Conservation (phyloP, 2,329 filamentous ascomycete genomes). For the Xylaria sp. region DNA sequence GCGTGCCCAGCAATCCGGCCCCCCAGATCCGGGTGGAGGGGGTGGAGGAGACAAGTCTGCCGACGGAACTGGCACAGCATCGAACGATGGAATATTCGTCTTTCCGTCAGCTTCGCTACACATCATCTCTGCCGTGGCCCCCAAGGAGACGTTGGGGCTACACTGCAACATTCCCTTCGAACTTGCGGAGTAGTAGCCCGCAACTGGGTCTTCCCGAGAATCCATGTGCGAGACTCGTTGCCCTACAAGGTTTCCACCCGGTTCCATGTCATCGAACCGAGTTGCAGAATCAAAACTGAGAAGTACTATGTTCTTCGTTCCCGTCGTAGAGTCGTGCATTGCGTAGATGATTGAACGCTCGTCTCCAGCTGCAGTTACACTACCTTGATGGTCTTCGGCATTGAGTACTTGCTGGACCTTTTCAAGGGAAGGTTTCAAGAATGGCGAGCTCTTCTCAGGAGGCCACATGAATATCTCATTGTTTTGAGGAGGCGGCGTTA, state of each 20-base stretch:
- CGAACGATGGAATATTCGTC: neutral
- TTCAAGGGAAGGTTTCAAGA: constrained; percentile 13
- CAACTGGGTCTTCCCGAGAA: neutral
- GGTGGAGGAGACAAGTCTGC: neutral
- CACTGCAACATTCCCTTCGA: constrained; percentile 3
- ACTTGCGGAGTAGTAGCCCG: neutral
- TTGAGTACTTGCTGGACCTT: constrained; percentile 25
- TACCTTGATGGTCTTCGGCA: constrained; percentile 18
- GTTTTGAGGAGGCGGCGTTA: constrained; percentile 14
- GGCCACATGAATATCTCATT: constrained; percentile 29
- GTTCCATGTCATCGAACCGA: constrained; percentile 23
- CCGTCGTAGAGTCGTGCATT: constrained; percentile 18
- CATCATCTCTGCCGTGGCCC: constrained; percentile 1
- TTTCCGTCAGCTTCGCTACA: neutral
- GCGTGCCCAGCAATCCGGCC: constrained; percentile 4
- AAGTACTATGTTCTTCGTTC: constrained; percentile 25
- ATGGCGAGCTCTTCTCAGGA: constrained; percentile 13
- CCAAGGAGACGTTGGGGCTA: constrained; percentile 8
- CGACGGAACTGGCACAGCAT: neutral
- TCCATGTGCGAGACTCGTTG: constrained; percentile 13
- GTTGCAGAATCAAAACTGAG: constrained; percentile 30
- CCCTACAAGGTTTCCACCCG: constrained; percentile 18
- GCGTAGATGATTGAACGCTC: constrained; percentile 29
- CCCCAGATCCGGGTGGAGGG: neutral
- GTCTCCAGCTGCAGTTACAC: constrained; percentile 24